Base-by-base conservation (phyloP, 768 basidiomycete species). In the Rhodotorula toruloides region DNA sequence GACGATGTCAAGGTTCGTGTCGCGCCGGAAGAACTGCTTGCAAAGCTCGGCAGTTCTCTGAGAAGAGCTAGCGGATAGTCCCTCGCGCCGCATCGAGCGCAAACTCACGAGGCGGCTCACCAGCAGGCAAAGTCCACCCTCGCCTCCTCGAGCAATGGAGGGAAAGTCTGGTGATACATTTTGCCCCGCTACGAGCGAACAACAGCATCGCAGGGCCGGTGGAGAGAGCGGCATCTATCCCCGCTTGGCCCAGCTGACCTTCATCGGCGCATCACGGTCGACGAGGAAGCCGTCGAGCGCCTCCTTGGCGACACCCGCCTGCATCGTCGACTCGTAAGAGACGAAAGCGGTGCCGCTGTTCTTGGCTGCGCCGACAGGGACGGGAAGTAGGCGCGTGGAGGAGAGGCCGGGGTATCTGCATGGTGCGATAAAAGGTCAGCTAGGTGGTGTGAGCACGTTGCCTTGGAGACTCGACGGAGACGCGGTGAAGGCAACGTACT, bases 201-300 rank as follows among this genome's bases (percentile, higher is more conserved):
- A 11, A 16, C 27, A 7, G 11, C 48, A 27, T 11, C 31, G 13
- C 4, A 5, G 17, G 16, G 17, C 46, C 14, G 12, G 25, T 22
- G 17, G 16, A 11, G 44, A 22, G 17, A 8, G 8, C 27, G 37
- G 19, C 32, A 5, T 31, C 53, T 27, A 62, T 42, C 46, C 63
- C 39, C 61, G 11, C 43, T 54, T 34, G 7, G 73, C 85, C 78
- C 84, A 91, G 49, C 81, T 82, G 62, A 92, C 89, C 56, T 82
- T 81, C 88, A 92, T 90, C 71, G 83, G 79, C 87, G 88, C 90
- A 47, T 84, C 89, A 74, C 87, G 87, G 79, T 92, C 91, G 73
- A 96, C 80, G 46, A 86, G 82, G 77, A 91, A 96, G 56, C 88
- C 87, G 77, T 94, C 85, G 68, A 92, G 78, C 21, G 87, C 89